These are phyloP conservation scores for Cyberlindnera saturnus DNA, from an alignment of 805 yeast genomes.

Conservation along the genomic window DNA sequence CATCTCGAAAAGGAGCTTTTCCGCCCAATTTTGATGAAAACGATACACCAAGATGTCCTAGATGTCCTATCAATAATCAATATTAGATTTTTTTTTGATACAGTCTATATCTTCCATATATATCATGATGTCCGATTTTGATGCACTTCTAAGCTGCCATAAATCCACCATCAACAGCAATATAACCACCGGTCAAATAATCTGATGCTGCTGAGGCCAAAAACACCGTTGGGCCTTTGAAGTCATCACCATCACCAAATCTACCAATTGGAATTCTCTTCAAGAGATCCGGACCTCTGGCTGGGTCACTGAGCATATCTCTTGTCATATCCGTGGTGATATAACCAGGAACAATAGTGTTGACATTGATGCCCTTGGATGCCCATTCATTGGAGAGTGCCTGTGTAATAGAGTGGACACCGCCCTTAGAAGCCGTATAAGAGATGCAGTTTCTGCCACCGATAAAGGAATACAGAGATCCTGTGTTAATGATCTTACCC, in stretches of 20 bases:
- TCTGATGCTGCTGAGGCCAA: constrained; percentile 73
- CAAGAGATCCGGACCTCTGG: constrained; percentile 23
- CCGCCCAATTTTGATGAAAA: too few relatives aligned
- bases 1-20: too few relatives aligned
- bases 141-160: not conserved
- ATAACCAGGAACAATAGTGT: constrained; percentile 46
- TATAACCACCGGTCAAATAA: constrained; percentile 68
- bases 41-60: too few relatives aligned
- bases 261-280: constrained; percentile 39
- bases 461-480: constrained; percentile 48
- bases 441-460: constrained; percentile 39
- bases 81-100: not conserved
- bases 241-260: constrained; percentile 45
- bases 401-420: constrained; percentile 60
- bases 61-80: not conserved
- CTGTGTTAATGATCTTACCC: constrained; percentile 80
- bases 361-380: constrained; percentile 37
- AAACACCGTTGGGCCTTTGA: constrained; percentile 72
- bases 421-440: constrained; percentile 85
- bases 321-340: constrained; percentile 41
- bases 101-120: too few relatives aligned
- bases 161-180: constrained; percentile 77
- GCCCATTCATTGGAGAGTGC: constrained; percentile 62
- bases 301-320: constrained; percentile 23
- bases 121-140: too few relatives aligned